Conservation (phyloP, 2,329 filamentous ascomycete species). For the Penicillium oxalicum region DNA sequence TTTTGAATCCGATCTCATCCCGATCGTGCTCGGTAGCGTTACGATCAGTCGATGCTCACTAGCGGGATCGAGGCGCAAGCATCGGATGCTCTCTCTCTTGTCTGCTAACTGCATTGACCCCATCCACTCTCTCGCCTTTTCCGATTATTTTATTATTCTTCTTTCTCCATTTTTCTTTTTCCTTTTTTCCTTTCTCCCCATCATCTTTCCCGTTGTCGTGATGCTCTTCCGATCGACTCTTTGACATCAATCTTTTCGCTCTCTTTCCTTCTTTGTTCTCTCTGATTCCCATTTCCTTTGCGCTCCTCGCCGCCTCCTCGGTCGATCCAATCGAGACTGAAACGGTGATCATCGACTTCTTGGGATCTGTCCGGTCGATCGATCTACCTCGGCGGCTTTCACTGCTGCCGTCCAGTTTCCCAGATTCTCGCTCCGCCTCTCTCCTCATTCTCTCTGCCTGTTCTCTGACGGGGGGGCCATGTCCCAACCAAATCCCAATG, state of each 20-base stretch:
- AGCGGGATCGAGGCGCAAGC: neutral
- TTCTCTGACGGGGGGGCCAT: slow-evolving; percentile 12
- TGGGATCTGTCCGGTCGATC: no score
- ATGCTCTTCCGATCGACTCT: no score
- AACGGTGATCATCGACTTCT: no score
- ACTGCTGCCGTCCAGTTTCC: neutral
- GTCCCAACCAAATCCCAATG: slow-evolving; percentile 26
- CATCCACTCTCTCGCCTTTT: neutral
- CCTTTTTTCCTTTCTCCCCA: neutral
- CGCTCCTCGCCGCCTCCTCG: neutral
- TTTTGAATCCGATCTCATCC: no score
- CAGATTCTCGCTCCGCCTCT: neutral
- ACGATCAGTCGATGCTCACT: neutral
- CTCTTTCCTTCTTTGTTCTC: neutral
- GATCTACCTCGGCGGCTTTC: neutral
- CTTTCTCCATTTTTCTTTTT: neutral
- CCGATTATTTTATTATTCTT: neutral
- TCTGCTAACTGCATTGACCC: neutral
- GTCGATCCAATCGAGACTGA: neutral
- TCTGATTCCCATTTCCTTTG: neutral
- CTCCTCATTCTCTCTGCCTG: neutral
- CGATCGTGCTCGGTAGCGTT: no score
- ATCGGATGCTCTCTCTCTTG: neutral
- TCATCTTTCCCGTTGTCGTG: neutral
- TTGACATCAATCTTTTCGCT: neutral